Percentiles rank a stretch among this genome's conserved stretches.
Conservation (phyloP, 371 early-diverging fungal species). For the Mortierella sp. region DNA sequence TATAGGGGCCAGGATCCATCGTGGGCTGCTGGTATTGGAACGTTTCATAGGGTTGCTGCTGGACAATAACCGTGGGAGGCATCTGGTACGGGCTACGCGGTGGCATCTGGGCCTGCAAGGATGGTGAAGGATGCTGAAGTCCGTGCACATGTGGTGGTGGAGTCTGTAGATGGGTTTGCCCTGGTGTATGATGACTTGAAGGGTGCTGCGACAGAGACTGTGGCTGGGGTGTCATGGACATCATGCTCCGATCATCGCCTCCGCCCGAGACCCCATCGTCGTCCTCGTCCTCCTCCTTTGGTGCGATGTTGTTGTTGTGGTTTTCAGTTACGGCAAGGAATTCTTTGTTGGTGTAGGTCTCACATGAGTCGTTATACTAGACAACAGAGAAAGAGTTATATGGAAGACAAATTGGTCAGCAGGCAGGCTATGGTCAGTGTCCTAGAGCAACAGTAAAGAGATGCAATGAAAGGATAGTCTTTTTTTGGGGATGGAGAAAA, state of each 20-base stretch:
- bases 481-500: not conserved
- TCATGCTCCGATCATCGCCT: constrained; percentile 45
- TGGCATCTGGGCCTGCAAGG: constrained; percentile 26
- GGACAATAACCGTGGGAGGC: constrained; percentile 34
- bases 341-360: constrained; percentile 41
- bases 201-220: constrained; percentile 26
- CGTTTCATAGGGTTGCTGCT: constrained; percentile 34
- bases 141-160: constrained; percentile 44
- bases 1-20: constrained; percentile 14
- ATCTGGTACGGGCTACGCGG: constrained; percentile 41
- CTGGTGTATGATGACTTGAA: constrained; percentile 41
- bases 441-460: not conserved
- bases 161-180: constrained; percentile 37
- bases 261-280: constrained; percentile 40
- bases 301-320: not conserved
- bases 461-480: not conserved
- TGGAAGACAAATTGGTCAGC: not conserved
- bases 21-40: constrained; percentile 38
- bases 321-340: constrained; percentile 28
- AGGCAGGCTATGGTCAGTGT: too few relatives aligned
- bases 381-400: not conserved
- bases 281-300: constrained; percentile 34
- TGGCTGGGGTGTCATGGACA: constrained; percentile 52
- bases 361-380: constrained; percentile 51
- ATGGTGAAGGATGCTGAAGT: constrained; percentile 34